Conservation (phyloP, 2,329 filamentous ascomycete species). For the Lanzia echinophila region DNA sequence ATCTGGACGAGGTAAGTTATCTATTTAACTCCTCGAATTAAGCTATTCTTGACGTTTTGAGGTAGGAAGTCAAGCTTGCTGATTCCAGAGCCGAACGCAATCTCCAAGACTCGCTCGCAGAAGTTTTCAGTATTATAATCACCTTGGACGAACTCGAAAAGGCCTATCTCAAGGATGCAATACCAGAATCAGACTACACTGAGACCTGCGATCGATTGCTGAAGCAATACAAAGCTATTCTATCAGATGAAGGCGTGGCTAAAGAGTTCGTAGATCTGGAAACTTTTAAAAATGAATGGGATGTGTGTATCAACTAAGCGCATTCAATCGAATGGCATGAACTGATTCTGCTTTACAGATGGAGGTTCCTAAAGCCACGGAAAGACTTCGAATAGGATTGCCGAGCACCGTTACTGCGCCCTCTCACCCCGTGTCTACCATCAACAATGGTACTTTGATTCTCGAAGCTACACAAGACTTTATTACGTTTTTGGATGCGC, state of each 20-base stretch:
- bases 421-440: constrained; percentile 37
- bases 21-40: not conserved
- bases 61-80: constrained; percentile 87
- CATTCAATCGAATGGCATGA: not conserved
- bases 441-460: constrained; percentile 56
- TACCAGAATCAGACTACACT: constrained; percentile 86
- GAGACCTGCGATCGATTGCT: constrained; percentile 90
- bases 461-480: constrained; percentile 94
- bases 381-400: constrained; percentile 85
- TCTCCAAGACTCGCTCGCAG: constrained; percentile 89
- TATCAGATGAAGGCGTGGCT: constrained; percentile 87
- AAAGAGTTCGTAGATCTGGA: constrained; percentile 82
- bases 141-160: constrained; percentile 94
- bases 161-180: constrained; percentile 91
- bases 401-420: constrained; percentile 67
- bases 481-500: constrained; percentile 93
- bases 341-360: constrained; percentile 47
- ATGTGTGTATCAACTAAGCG: constrained; percentile 51
- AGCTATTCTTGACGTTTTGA: not conserved
- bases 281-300: constrained; percentile 86
- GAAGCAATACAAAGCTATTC: constrained; percentile 93
- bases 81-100: constrained; percentile 84
- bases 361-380: constrained; percentile 88
- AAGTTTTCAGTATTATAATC: constrained; percentile 95
- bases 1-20: constrained; percentile 73